Percentiles rank a stretch among this genome's conserved stretches.
Conservation (phyloP, 805 yeast species). For the Dipodascus albidus region DNA sequence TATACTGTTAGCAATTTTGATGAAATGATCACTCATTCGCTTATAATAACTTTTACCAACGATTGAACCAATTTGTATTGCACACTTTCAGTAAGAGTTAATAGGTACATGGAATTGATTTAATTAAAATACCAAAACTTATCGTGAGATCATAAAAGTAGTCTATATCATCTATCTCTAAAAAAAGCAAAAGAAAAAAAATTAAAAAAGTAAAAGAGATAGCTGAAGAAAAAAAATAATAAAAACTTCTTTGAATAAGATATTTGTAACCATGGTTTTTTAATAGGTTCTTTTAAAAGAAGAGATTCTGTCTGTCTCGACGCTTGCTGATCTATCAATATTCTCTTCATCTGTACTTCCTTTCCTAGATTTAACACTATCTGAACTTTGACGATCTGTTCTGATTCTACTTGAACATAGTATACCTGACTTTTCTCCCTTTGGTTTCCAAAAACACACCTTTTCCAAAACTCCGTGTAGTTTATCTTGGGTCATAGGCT, state of each 20-base stretch:
- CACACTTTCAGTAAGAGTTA: no score
- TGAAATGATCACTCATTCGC: no score
- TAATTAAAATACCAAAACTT: background rate
- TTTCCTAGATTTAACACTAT: background rate
- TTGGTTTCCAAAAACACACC: conserved; percentile 22
- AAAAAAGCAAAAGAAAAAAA: background rate
- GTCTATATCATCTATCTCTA: background rate
- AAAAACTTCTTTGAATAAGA: background rate
- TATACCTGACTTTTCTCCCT: background rate
- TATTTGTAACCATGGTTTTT: no score
- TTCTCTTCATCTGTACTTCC: background rate
- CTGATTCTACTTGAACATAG: background rate
- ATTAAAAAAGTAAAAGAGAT: no score
- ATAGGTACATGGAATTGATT: background rate
- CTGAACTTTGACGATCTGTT: background rate
- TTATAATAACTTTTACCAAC: no score
- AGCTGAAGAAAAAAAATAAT: no score
- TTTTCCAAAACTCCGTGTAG: conserved; percentile 23
- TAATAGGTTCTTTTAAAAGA: background rate
- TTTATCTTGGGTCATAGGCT: conserved; percentile 41
- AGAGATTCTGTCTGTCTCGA: background rate
- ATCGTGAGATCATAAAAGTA: background rate
- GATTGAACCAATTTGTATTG: no score
- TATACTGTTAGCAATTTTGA: no score
- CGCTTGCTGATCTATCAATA: background rate